Evolutionary conservation across 202 grass and related monocot species (phyloP).

Genomic region (Bolboschoenoplectus hybrid): DNA sequence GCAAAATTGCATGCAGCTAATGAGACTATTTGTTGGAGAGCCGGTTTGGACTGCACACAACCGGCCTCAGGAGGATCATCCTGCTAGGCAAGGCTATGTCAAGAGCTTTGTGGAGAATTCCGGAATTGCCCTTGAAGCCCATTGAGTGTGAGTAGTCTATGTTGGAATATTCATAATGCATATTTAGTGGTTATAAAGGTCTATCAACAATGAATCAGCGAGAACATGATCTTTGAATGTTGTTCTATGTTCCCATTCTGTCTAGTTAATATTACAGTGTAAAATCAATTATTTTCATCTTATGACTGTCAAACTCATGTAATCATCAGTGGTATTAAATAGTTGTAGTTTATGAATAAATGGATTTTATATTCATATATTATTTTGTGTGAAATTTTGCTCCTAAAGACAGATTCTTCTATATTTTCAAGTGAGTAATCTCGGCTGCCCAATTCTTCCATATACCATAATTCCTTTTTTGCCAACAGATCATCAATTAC

Average conservation of each 20-base stretch:
- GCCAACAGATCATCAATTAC: conserved; percentile 54
- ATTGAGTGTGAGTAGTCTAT: conserved; percentile 44
- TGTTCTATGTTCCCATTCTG: not conserved
- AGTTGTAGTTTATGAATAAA: conserved; percentile 3
- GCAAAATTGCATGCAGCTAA: conserved; percentile 55
- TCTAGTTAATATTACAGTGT: not conserved
- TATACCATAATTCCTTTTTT: not conserved
- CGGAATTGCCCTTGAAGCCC: conserved; percentile 64
- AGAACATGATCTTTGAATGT: not conserved
- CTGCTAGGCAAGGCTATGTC: conserved; percentile 71
- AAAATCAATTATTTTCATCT: not conserved
- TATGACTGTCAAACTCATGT: not conserved
- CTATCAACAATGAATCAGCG: not conserved
- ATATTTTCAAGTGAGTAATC: not conserved
- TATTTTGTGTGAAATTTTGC: not conserved
- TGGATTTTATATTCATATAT: not conserved
- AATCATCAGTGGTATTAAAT: not conserved
- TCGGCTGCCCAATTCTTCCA: not conserved
- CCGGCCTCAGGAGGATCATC: conserved; percentile 85
- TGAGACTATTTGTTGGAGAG: conserved; percentile 87
- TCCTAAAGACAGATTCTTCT: not conserved
- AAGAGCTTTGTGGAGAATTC: conserved; percentile 60
- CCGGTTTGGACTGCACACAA: conserved; percentile 80
- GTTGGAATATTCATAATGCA: not conserved
- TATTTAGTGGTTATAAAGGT: conserved; percentile 6